Evolutionary conservation across 352 stramenopile genomes (phyloP), one percentile per base, ranked within the genome.

Genomic region (Peronospora destructor): DNA sequence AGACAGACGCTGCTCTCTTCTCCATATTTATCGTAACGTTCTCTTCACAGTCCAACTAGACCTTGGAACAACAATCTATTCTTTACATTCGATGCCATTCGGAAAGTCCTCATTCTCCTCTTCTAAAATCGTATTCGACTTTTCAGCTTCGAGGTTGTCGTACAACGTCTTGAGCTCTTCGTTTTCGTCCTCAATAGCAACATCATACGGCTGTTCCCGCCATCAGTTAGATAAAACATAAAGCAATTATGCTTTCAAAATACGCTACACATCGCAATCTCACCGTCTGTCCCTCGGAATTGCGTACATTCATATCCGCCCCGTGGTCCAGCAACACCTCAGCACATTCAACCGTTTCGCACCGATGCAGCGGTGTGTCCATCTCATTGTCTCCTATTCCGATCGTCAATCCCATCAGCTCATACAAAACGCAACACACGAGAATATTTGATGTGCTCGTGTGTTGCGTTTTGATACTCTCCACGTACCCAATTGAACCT

Each of bases 351-450:
- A 79, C 68, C 19, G 66, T 82, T 49, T 86, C 75, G 40, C 75
- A 84, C 19, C 59, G 63, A 39, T 86, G 75, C 45, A 86, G 48
- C n/a, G 75, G 71, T 14, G 75, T 86, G 60, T 86, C 75, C 50
- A 66, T 69, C 11, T 84, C 75, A 17, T 78, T 81, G 48, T 86
- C 72, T 11, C 67, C 71, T 83, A 45, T 45, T 21, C 19, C 19
- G 3, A 21, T 21, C 19, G 1, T 21, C 48, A 32, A n/a, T n/a
- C n/a, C 40, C n/a, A 51, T 30, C 32, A 12, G 26, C 29, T 6
- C 25, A 40, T 2, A 14, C 11, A 9, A 21, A 5, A 33, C 1
- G 19, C 19, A 10, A 10, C 2, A 11, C n/a, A 32, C 4, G 19
- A 21, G 35, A 13, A 19, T n/a, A n/a, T n/a, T n/a, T n/a, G n/a